Evolutionary conservation across 1,139 yeast species (phyloP).

Genomic region (Lodderomyces orthopsilosis): DNA sequence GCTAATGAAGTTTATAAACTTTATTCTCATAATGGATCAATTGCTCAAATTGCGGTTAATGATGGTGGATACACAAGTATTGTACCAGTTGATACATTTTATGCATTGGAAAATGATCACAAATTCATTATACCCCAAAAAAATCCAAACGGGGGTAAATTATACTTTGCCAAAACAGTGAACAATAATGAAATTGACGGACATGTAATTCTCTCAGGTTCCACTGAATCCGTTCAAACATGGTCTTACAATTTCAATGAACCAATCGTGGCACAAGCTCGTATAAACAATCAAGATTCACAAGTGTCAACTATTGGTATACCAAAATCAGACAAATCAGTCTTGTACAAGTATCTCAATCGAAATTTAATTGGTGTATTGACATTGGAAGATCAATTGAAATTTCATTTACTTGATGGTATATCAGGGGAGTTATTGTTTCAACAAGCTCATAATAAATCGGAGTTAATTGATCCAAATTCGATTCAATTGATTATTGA

Average conservation of each 20-base stretch:
- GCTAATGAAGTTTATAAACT: conserved; percentile 18
- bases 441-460: conserved; percentile 39
- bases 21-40: conserved; percentile 26
- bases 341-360: conserved; percentile 79
- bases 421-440: conserved; percentile 66
- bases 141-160: conserved; percentile 8
- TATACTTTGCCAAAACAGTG: conserved; percentile 17
- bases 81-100: conserved; percentile 7
- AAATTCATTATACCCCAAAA: not conserved
- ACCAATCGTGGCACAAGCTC: conserved; percentile 27
- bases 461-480: conserved; percentile 32
- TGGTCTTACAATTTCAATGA: conserved; percentile 31
- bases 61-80: conserved; percentile 7
- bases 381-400: conserved; percentile 38
- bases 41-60: not conserved
- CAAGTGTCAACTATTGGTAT: conserved; percentile 60
- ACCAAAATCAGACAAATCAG: conserved; percentile 67
- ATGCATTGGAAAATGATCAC: conserved; percentile 11
- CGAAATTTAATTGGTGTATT: conserved; percentile 65
- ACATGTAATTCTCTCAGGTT: conserved; percentile 17
- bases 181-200: conserved; percentile 20
- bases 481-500: conserved; percentile 60
- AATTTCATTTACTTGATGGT: conserved; percentile 59
- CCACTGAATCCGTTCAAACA: conserved; percentile 15
- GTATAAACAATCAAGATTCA: conserved; percentile 34